Percentiles rank a stretch among this genome's conserved stretches.
Conservation (phyloP, 441 rosid genomes). For the Dalechampia spathulata region DNA sequence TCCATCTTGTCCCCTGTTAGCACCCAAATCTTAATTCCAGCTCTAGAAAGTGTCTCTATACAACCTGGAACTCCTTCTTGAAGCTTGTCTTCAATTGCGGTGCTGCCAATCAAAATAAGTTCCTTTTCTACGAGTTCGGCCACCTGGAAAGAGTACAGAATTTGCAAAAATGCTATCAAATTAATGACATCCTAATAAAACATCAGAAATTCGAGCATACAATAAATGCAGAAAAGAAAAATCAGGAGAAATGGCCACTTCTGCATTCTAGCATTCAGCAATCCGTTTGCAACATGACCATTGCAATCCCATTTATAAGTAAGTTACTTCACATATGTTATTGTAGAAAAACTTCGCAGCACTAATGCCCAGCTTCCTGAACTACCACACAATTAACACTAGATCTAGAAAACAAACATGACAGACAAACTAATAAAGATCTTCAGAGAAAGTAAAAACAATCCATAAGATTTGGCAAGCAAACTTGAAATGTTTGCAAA, state of each 20-base stretch:
- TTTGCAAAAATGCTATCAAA: slow-evolving; percentile 10
- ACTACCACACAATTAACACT: too few relatives aligned
- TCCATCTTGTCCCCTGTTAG: slow-evolving; percentile 99
- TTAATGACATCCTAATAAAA: slow-evolving; percentile 9
- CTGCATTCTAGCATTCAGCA: not conserved
- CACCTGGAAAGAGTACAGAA: slow-evolving; percentile 51
- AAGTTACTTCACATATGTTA: too few relatives aligned
- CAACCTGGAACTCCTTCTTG: slow-evolving; percentile 99
- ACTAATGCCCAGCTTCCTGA: too few relatives aligned
- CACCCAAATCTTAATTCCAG: slow-evolving; percentile 99
- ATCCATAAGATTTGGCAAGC: not conserved
- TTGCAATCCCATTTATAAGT: not conserved
- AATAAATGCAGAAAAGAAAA: not conserved
- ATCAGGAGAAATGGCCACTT: too few relatives aligned
- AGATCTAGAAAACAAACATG: too few relatives aligned
- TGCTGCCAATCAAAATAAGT: slow-evolving; percentile 83
- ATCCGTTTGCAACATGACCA: not conserved
- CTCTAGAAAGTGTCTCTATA: slow-evolving; percentile 95
- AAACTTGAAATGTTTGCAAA: not conserved
- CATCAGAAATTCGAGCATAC: not conserved
- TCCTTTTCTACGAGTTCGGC: slow-evolving; percentile 92
- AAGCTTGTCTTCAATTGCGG: slow-evolving; percentile 99
- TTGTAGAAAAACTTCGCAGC: too few relatives aligned
- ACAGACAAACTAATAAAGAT: too few relatives aligned
- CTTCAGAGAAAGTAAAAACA: not conserved